Conservation (phyloP, 2,329 filamentous ascomycete genomes). For the Aspergillus aculeatinus region DNA sequence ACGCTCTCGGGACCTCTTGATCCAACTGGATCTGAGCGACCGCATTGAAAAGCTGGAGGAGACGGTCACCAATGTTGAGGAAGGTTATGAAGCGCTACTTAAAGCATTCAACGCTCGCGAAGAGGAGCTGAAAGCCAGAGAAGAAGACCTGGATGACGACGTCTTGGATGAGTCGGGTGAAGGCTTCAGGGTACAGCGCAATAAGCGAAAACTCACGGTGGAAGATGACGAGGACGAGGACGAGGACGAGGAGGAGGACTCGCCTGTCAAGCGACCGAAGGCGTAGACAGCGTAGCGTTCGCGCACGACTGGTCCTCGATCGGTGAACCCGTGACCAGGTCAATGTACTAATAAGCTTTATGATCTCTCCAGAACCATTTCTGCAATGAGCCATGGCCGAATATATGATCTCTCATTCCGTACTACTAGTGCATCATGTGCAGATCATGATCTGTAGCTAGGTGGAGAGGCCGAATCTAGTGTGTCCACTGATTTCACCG, state of each 20-base stretch:
- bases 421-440: neutral
- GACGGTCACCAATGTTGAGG: conserved; percentile 57
- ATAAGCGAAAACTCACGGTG: conserved; percentile 34
- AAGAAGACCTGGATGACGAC: conserved; percentile 17
- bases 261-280: conserved; percentile 34
- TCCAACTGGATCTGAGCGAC: conserved; percentile 58
- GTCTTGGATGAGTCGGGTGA: conserved; percentile 27
- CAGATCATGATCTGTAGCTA: conserved; percentile 18
- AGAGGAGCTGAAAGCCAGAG: conserved; percentile 27
- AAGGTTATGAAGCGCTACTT: conserved; percentile 59
- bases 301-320: conserved; percentile 2
- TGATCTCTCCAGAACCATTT: neutral
- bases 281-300: conserved; percentile 16
- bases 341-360: conserved; percentile 13
- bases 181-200: conserved; percentile 20
- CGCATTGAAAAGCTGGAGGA: conserved; percentile 60
- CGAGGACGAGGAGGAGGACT: conserved; percentile 17
- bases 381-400: neutral
- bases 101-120: conserved; percentile 40
- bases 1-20: conserved; percentile 58
- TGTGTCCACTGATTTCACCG: conserved; percentile 29
- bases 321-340: neutral
- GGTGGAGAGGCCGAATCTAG: conserved; percentile 21
- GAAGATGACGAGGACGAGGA: conserved; percentile 32
- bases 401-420: neutral